Conservation (phyloP, 2,329 filamentous ascomycete species). For the Alternaria gansuensis region DNA sequence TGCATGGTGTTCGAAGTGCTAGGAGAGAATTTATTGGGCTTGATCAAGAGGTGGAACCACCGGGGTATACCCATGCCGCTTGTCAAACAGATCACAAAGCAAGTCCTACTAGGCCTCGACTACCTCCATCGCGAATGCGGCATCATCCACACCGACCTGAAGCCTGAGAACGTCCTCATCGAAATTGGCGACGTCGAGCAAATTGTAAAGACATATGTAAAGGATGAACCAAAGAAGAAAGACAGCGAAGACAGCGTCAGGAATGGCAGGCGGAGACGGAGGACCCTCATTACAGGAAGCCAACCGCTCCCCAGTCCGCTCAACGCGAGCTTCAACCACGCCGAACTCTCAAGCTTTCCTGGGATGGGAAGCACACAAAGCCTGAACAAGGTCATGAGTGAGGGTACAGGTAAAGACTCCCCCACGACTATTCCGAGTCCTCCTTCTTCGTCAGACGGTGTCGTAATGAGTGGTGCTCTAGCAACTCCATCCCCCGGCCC, state of each 20-base stretch:
- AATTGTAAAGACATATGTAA: constrained; percentile 95
- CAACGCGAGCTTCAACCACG: constrained; percentile 86
- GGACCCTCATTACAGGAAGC: constrained; percentile 95
- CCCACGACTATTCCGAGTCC: constrained; percentile 55
- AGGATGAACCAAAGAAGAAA: constrained; percentile 72
- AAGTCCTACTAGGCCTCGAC: constrained; percentile 92
- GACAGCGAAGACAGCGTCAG: constrained; percentile 88
- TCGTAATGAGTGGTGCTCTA: constrained; percentile 66
- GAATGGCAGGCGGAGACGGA: constrained; percentile 86
- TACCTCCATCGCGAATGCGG: constrained; percentile 98
- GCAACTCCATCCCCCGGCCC: constrained; percentile 56
- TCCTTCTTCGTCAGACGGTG: constrained; percentile 52
- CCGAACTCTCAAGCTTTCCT: constrained; percentile 70
- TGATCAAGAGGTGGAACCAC: constrained; percentile 99
- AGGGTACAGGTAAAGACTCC: constrained; percentile 67
- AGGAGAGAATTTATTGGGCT: constrained; percentile 89
- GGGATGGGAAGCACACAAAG: constrained; percentile 68
- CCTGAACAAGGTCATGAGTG: constrained; percentile 83
- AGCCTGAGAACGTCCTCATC: constrained; percentile 97
- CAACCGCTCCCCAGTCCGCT: constrained; percentile 95
- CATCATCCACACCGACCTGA: constrained; percentile 97
- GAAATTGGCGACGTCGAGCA: constrained; percentile 99
- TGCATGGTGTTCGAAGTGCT: constrained; percentile 99
- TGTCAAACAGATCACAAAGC: constrained; percentile 98
- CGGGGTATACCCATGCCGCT: constrained; percentile 94